A percentile compares a stretch with the other conserved stretches of the same genome.
Conservation (phyloP, 2,329 filamentous ascomycete species). For the Lachnellula willkommii region DNA sequence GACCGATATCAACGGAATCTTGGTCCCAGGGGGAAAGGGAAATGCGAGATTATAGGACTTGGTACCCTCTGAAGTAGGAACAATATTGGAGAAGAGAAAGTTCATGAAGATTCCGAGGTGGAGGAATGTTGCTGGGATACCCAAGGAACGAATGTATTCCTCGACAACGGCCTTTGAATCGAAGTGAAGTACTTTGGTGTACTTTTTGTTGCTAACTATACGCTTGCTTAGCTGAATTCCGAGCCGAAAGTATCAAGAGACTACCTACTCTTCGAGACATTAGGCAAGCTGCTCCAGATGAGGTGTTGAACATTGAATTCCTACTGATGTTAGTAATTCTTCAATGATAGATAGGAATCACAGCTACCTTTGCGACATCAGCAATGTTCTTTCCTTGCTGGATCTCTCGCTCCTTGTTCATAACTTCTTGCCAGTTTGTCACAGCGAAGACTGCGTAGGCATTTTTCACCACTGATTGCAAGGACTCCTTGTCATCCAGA, state of each 20-base stretch:
- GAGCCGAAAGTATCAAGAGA: background rate
- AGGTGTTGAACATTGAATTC: slow-evolving; percentile 37
- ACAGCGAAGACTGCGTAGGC: slow-evolving; percentile 21
- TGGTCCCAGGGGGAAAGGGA: slow-evolving; percentile 5
- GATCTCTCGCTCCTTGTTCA: slow-evolving; percentile 28
- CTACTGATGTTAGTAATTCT: slow-evolving; percentile 18
- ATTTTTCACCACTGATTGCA: slow-evolving; percentile 26
- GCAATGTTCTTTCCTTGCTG: slow-evolving; percentile 33
- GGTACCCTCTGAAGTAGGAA: slow-evolving; percentile 12
- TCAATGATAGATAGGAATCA: slow-evolving; percentile 19
- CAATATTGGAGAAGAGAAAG: slow-evolving; percentile 11
- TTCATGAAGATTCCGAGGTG: slow-evolving; percentile 41
- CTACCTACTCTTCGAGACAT: slow-evolving; percentile 29
- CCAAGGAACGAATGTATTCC: slow-evolving; percentile 27
- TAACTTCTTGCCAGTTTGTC: slow-evolving; percentile 24
- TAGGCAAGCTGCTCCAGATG: slow-evolving; percentile 38
- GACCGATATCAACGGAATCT: slow-evolving; percentile 27
- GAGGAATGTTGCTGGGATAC: slow-evolving; percentile 42
- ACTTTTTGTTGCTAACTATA: slow-evolving; percentile 33
- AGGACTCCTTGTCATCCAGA: slow-evolving; percentile 35
- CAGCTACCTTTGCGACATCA: slow-evolving; percentile 21
- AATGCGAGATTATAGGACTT: slow-evolving; percentile 17
- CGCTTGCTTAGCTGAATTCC: background rate
- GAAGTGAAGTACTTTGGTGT: slow-evolving; percentile 34
- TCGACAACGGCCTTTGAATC: slow-evolving; percentile 33